Conservation (phyloP, 1,139 yeast species). For the Candida dubliniensis region DNA sequence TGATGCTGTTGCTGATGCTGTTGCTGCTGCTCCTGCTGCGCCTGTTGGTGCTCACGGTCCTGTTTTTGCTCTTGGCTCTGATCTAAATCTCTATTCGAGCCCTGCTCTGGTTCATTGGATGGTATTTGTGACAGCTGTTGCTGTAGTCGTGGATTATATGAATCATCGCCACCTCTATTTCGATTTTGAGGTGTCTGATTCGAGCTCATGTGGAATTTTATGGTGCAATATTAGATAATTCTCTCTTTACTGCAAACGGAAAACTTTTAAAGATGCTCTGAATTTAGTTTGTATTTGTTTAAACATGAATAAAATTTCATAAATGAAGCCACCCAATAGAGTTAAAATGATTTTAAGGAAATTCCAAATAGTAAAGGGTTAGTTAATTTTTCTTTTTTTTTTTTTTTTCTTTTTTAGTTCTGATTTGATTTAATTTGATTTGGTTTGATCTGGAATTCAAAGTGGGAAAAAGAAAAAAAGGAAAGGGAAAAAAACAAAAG, state of each 20-base stretch:
- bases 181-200: slow-evolving; percentile 5
- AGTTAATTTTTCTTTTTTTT: no score
- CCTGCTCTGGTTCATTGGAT: slow-evolving; percentile 4
- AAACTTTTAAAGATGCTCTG: background rate
- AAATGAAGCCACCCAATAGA: background rate
- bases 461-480: no score
- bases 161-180: background rate
- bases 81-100: slow-evolving; percentile 7
- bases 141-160: slow-evolving; percentile 3
- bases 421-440: no score
- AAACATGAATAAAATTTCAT: background rate
- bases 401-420: no score
- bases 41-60: slow-evolving; percentile 1
- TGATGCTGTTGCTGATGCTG: slow-evolving; percentile 5
- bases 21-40: slow-evolving; percentile 2
- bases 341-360: background rate
- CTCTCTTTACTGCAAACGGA: background rate
- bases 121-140: slow-evolving; percentile 2
- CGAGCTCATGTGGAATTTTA: slow-evolving; percentile 1
- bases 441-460: no score
- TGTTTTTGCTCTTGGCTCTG: slow-evolving; percentile 5
- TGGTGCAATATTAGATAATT: background rate
- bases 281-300: background rate
- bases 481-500: no score
- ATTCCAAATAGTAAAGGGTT: background rate